Percentiles rank a stretch among this genome's conserved stretches.
These are phyloP conservation scores for Thermomucor indicae-seudaticae DNA, from an alignment of 371 early-diverging fungal genomes.

Conservation along the genomic window DNA sequence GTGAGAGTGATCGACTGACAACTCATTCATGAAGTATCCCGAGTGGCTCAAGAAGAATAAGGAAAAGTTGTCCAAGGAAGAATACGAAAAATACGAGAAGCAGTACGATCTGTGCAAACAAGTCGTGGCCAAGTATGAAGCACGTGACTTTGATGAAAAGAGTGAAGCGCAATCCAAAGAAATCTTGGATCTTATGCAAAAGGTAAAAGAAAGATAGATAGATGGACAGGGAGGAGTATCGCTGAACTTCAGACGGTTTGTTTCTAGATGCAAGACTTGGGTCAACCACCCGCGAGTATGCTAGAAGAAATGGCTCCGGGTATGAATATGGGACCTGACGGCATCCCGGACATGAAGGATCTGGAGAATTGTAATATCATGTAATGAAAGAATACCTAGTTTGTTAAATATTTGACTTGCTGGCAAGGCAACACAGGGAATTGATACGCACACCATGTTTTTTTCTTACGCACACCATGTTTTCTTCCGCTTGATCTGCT, in stretches of 20 bases:
- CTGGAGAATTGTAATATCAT: constrained; percentile 49
- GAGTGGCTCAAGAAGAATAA: constrained; percentile 78
- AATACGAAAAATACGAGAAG: constrained; percentile 68
- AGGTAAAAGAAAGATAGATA: constrained; percentile 39
- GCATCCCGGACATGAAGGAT: constrained; percentile 68
- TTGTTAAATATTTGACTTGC: too few species aligned
- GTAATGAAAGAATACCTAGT: constrained; percentile 29
- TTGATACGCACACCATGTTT: too few species aligned
- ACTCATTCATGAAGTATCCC: constrained; percentile 64
- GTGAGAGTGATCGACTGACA: not conserved
- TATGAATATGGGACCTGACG: constrained; percentile 72
- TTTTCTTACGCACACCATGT: too few species aligned
- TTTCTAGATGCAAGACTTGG: constrained; percentile 86
- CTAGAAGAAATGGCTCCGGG: constrained; percentile 89
- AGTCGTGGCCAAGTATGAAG: constrained; percentile 77
- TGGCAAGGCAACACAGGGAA: too few species aligned
- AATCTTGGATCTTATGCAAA: constrained; percentile 84
- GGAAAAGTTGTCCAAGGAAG: constrained; percentile 56
- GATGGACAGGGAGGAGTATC: not conserved
- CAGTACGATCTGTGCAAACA: constrained; percentile 71
- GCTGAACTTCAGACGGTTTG: not conserved
- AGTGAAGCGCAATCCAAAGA: constrained; percentile 61
- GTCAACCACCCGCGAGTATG: constrained; percentile 89
- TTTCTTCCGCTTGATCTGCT: too few species aligned
- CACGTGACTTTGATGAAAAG: constrained; percentile 59